Percentiles rank a stretch among this genome's conserved stretches.
These are phyloP conservation scores for Sporothrix inflata DNA, from an alignment of 2,329 filamentous ascomycete genomes.

Conservation along the genomic window DNA sequence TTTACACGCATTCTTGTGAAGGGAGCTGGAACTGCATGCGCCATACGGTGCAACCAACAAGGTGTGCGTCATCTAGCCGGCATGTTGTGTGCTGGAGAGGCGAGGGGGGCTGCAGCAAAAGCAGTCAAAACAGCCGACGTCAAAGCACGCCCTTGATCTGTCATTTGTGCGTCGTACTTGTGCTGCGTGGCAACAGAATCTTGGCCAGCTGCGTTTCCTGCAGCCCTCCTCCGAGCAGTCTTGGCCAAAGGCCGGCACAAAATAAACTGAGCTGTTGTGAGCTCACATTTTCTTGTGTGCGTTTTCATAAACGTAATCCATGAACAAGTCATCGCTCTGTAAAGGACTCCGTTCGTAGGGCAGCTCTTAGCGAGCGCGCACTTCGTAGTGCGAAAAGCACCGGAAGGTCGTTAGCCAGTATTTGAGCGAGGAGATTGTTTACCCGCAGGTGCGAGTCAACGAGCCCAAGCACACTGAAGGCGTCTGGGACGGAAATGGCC, in stretches of 20 bases:
- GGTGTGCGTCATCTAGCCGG: neutral
- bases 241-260: neutral
- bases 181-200: neutral
- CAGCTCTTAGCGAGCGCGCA: slow-evolving; percentile 9
- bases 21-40: neutral
- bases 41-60: neutral
- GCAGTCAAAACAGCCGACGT: neutral
- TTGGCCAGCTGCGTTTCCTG: slow-evolving; percentile 14
- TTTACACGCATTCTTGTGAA: neutral
- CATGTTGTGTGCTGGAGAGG: slow-evolving; percentile 13
- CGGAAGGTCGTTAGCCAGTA: neutral
- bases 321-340: neutral
- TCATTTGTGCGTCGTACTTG: neutral
- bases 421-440: slow-evolving; percentile 8
- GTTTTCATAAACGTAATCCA: neutral
- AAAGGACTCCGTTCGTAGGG: neutral
- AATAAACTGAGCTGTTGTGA: neutral
- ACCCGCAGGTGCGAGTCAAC: neutral
- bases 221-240: neutral
- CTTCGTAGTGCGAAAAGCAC: neutral
- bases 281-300: neutral
- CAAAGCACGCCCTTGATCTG: slow-evolving; percentile 1
- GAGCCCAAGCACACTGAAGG: neutral
- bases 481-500: neutral
- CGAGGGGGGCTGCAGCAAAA: neutral